Evolutionary conservation across 495 filamentous ascomycete genomes (phyloP).

Genomic region (Venustampulla echinocandica): DNA sequence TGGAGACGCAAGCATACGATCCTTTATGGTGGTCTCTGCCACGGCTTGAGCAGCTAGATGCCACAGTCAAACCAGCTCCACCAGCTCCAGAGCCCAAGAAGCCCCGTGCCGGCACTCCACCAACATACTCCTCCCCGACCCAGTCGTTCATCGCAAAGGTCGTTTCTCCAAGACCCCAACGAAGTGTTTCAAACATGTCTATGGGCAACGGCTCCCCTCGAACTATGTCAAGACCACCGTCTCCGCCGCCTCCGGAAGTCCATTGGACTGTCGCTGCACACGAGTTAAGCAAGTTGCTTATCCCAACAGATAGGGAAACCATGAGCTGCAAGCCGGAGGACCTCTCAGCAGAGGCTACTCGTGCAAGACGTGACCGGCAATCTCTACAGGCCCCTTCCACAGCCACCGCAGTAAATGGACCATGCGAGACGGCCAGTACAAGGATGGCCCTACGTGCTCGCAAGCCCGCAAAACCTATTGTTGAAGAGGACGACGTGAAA

Average conservation of each 20-base stretch:
- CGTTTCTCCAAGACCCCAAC: slow-evolving; percentile 45
- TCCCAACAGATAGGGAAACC: slow-evolving; percentile 63
- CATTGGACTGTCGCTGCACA: slow-evolving; percentile 73
- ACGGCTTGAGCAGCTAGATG: slow-evolving; percentile 58
- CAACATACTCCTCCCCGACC: slow-evolving; percentile 65
- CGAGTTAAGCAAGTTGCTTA: slow-evolving; percentile 74
- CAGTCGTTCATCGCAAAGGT: slow-evolving; percentile 72
- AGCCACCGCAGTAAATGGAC: slow-evolving; percentile 22
- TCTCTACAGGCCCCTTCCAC: slow-evolving; percentile 30
- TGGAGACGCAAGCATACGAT: slow-evolving; percentile 39
- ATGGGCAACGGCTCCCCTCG: slow-evolving; percentile 24
- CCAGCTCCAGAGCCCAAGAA: slow-evolving; percentile 40
- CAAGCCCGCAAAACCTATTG: slow-evolving; percentile 41
- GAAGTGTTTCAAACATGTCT: slow-evolving; percentile 33
- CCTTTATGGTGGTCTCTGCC: slow-evolving; percentile 68
- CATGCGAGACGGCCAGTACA: slow-evolving; percentile 33
- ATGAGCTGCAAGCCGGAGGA: slow-evolving; percentile 69
- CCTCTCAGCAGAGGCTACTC: slow-evolving; percentile 55
- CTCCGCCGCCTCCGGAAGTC: slow-evolving; percentile 63
- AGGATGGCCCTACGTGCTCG: slow-evolving; percentile 67
- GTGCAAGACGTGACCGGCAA: slow-evolving; percentile 54
- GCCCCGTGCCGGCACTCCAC: slow-evolving; percentile 40
- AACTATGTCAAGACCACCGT: slow-evolving; percentile 21
- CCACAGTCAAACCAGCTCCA: slow-evolving; percentile 39
- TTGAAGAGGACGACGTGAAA: slow-evolving; percentile 45